Percentiles rank a stretch among this genome's conserved stretches.
Evolutionary conservation across 768 basidiomycete genomes (phyloP).

Genomic region (Xanthoconium stramineum): DNA sequence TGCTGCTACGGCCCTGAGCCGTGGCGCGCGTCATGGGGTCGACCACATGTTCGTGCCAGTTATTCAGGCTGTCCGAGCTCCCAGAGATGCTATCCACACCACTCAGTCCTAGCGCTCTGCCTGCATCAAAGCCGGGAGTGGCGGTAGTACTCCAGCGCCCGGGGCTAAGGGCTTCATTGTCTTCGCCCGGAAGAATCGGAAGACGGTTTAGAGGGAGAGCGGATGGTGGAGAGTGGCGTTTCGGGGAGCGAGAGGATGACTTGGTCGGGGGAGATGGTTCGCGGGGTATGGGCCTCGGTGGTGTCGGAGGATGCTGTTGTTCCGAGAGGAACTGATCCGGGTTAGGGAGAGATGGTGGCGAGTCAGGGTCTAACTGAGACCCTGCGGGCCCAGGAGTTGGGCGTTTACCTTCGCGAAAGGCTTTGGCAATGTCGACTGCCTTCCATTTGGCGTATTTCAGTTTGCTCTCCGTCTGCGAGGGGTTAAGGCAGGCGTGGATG

Average conservation of each 20-base stretch:
- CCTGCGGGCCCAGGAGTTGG: slow-evolving; percentile 79
- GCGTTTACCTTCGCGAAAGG: slow-evolving; percentile 87
- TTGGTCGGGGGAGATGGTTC: slow-evolving; percentile 23
- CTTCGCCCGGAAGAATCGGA: slow-evolving; percentile 20
- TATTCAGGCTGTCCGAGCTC: slow-evolving; percentile 22
- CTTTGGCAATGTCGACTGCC: slow-evolving; percentile 91
- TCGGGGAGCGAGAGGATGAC: slow-evolving; percentile 25
- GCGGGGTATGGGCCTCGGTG: slow-evolving; percentile 23
- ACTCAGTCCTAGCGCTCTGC: slow-evolving; percentile 19
- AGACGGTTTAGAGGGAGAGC: slow-evolving; percentile 29
- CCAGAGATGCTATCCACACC: slow-evolving; percentile 10
- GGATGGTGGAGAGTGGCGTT: slow-evolving; percentile 33
- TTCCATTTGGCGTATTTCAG: slow-evolving; percentile 97
- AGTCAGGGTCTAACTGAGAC: slow-evolving; percentile 29
- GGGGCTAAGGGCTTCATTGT: slow-evolving; percentile 39
- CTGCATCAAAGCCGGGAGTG: slow-evolving; percentile 57
- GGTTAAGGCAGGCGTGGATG: slow-evolving; percentile 1
- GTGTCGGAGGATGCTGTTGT: slow-evolving; percentile 17
- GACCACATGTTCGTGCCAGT: slow-evolving; percentile 28
- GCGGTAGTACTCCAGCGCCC: slow-evolving; percentile 75
- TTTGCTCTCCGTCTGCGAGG: slow-evolving; percentile 72
- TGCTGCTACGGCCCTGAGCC: slow-evolving; percentile 18
- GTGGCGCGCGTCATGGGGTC: slow-evolving; percentile 29
- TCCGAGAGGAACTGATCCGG: slow-evolving; percentile 15
- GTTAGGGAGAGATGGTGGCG: slow-evolving; percentile 2